Percentiles rank a stretch among this genome's conserved stretches.
These are phyloP conservation scores for Lasiosphaeria hispida DNA, from an alignment of 495 filamentous ascomycete species.

Conservation along the genomic window DNA sequence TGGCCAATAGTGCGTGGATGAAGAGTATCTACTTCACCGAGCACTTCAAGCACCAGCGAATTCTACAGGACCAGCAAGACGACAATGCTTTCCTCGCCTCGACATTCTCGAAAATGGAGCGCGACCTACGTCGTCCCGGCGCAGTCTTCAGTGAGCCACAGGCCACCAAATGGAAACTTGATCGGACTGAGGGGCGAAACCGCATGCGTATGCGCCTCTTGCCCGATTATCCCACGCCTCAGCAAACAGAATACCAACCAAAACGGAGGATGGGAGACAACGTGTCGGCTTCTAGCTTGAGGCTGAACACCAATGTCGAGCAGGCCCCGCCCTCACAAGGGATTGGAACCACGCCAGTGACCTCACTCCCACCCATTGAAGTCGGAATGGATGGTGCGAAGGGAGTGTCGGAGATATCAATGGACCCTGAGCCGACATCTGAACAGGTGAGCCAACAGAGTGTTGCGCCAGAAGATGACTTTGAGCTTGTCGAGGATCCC, in stretches of 20 bases:
- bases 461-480: slow-evolving; percentile 74
- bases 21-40: slow-evolving; percentile 92
- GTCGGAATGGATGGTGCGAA: slow-evolving; percentile 21
- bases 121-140: slow-evolving; percentile 70
- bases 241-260: slow-evolving; percentile 76
- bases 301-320: slow-evolving; percentile 41
- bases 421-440: slow-evolving; percentile 22
- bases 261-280: slow-evolving; percentile 59
- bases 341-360: slow-evolving; percentile 18
- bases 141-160: slow-evolving; percentile 69
- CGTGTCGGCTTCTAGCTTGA: slow-evolving; percentile 31
- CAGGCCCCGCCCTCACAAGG: slow-evolving; percentile 10
- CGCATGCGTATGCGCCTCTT: slow-evolving; percentile 88
- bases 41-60: slow-evolving; percentile 83
- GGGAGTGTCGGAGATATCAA: slow-evolving; percentile 26
- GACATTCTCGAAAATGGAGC: slow-evolving; percentile 68
- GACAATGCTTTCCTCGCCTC: slow-evolving; percentile 71
- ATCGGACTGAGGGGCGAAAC: slow-evolving; percentile 92
- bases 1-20: slow-evolving; percentile 83
- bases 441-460: slow-evolving; percentile 25
- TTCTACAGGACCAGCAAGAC: slow-evolving; percentile 88
- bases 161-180: slow-evolving; percentile 78
- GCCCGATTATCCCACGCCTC: slow-evolving; percentile 64
- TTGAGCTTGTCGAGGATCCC: slow-evolving; percentile 82
- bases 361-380: slow-evolving; percentile 13